These are phyloP conservation scores for Citropsis articulata DNA, from an alignment of 345 rosid genomes.

Conservation along the genomic window DNA sequence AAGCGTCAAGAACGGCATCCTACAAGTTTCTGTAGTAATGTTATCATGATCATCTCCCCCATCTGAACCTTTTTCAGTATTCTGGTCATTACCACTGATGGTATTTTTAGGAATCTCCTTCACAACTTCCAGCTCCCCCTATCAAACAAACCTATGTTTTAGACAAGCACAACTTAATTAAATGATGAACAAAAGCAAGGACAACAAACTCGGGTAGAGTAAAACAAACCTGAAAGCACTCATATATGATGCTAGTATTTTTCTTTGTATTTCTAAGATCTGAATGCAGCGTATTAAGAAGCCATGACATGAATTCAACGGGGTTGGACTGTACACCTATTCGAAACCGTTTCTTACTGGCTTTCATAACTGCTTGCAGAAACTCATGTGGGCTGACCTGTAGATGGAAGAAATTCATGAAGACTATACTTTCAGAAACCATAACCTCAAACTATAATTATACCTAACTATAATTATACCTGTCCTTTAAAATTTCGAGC, in stretches of 20 bases:
- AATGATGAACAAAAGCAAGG: neutral
- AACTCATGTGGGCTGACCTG: conserved; percentile 99
- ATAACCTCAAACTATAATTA: neutral
- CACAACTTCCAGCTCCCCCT: conserved; percentile 94
- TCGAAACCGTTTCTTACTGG: conserved; percentile 78
- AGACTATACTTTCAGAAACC: conserved; percentile 9
- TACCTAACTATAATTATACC: too few species aligned
- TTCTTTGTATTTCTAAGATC: conserved; percentile 67
- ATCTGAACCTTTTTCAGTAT: conserved; percentile 20
- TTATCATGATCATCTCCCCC: conserved; percentile 28
- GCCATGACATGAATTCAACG: conserved; percentile 96
- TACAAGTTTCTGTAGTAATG: conserved; percentile 51
- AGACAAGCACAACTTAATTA: conserved; percentile 5
- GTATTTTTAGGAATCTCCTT: conserved; percentile 56
- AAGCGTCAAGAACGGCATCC: conserved; percentile 95
- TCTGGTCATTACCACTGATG: conserved; percentile 33
- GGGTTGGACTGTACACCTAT: conserved; percentile 95
- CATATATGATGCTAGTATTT: conserved; percentile 68
- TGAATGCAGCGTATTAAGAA: conserved; percentile 80
- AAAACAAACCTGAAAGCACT: conserved; percentile 82
- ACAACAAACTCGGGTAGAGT: neutral
- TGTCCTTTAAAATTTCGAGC: conserved; percentile 92
- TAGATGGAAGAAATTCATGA: conserved; percentile 14
- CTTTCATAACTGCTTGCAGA: conserved; percentile 97
- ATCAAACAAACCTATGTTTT: conserved; percentile 13